Evolutionary conservation across 495 filamentous ascomycete species (phyloP), one percentile per base, ranked within the genome.

Genomic region (Usnea hakonensis): DNA sequence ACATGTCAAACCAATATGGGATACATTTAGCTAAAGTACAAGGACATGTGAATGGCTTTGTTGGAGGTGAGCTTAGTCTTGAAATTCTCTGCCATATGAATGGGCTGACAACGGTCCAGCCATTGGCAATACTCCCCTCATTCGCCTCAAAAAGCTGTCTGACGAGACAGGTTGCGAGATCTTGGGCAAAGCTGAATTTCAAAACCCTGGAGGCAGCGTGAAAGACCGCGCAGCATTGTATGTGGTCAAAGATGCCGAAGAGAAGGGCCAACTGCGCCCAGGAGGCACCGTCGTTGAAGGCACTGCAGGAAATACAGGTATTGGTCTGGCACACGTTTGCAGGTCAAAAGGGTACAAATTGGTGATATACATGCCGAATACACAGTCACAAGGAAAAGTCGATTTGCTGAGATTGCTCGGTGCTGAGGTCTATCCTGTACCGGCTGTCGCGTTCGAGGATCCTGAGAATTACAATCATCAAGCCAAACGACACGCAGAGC

Each of bases 301-400:
- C 38, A 98, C 94, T 2, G 94, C 94, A 2, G 94, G 94, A 38
- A 98, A 98, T 78, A 98, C 94, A 14, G 94, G 94, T 48, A 98
- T 98, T 75, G 94, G 94, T 8, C 86, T 98, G 19, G 94, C 94
- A 48, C 94, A 98, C 75, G 94, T 98, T 30, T 98, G 94, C 74
- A 86, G 94, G 48, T 89, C 87, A 32, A 90, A 89, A 70, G 95
- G 94, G 32, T 97, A 98, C 81, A 84, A 87, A 70, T 84, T 95
- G 26, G 91, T 97, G 58, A 98, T 98, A 70, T 98, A 97, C 82
- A 98, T 98, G 94, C 94, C 94, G 68, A 87, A 98, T 79, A 97
- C 94, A 44, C 94, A 98, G 75, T 95, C 91, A 46, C 94, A 95
- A 73, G 94, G 93, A 68, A 98, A 98, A 79, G 87, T 98, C 71